A percentile compares a stretch with the other conserved stretches of the same genome.
phyloP scores from a whole-genome alignment of 441 rosid species.

The Arabidopsis lyrata region DNA sequence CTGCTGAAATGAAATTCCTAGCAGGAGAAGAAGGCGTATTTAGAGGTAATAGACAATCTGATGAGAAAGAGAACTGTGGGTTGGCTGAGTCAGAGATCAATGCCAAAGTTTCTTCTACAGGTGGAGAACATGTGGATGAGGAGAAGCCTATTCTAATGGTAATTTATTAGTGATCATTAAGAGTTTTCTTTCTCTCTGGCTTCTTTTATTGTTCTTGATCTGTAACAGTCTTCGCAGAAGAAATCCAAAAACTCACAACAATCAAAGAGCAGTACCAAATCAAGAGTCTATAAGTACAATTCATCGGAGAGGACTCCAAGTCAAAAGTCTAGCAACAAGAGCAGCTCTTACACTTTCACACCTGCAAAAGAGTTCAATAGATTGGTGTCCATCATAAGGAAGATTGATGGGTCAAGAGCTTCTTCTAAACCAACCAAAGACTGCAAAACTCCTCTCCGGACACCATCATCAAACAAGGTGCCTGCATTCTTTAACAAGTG shows the following conservation, averaged over 20 bases:
- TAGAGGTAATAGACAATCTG: constrained; percentile 24
- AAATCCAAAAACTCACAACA: constrained; percentile 30
- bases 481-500: constrained; percentile 13
- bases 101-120: constrained; percentile 28
- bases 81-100: constrained; percentile 42
- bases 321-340: constrained; percentile 32
- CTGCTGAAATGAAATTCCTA: constrained; percentile 26
- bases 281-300: constrained; percentile 28
- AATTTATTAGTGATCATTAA: not conserved
- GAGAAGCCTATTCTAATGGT: constrained; percentile 59
- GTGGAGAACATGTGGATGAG: constrained; percentile 22
- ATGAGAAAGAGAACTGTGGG: constrained; percentile 41
- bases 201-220: constrained; percentile 22
- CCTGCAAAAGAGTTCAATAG: constrained; percentile 50
- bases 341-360: constrained; percentile 46
- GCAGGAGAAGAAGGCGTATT: constrained; percentile 36
- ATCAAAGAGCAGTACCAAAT: constrained; percentile 48
- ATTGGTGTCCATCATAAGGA: constrained; percentile 53
- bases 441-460: constrained; percentile 65
- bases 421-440: constrained; percentile 58
- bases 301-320: constrained; percentile 45
- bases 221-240: constrained; percentile 43
- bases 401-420: constrained; percentile 64
- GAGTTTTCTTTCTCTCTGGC: not conserved
- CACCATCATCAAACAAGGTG: constrained; percentile 75